Conservation (phyloP, 2,329 filamentous ascomycete genomes). For the Thielaviopsis musarum region DNA sequence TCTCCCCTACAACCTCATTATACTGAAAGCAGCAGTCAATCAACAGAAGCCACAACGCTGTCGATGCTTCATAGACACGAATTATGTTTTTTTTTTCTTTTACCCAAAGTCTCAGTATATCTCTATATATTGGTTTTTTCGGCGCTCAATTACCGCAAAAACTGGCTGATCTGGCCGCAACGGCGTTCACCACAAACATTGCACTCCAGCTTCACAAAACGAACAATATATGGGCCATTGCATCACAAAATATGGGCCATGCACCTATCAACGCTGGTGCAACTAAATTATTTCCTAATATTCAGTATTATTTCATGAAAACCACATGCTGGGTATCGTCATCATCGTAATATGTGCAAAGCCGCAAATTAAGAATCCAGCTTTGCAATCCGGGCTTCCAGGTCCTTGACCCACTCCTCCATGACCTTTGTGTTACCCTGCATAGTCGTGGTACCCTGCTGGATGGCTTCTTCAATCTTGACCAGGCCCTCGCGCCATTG, state of each 20-base stretch:
- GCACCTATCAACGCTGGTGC: background rate
- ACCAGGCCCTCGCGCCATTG: slow-evolving; percentile 71
- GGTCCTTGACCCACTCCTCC: slow-evolving; percentile 71
- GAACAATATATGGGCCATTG: too few relatives aligned
- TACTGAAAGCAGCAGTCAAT: background rate
- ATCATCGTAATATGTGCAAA: background rate
- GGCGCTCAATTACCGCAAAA: too few relatives aligned
- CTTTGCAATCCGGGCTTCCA: slow-evolving; percentile 60
- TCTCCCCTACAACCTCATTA: background rate
- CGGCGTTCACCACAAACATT: too few relatives aligned
- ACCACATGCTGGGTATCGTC: slow-evolving; percentile 3
- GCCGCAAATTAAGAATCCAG: slow-evolving; percentile 10
- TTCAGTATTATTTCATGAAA: background rate
- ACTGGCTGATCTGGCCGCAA: too few relatives aligned
- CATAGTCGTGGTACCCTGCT: slow-evolving; percentile 51
- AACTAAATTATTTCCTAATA: background rate
- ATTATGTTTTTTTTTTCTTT: too few relatives aligned
- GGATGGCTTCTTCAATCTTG: slow-evolving; percentile 61
- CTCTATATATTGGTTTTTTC: too few relatives aligned
- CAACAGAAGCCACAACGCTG: background rate
- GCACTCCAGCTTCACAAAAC: too few relatives aligned
- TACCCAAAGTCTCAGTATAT: too few relatives aligned
- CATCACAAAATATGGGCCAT: background rate
- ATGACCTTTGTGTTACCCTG: slow-evolving; percentile 70
- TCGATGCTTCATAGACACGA: too few relatives aligned